Evolutionary conservation across 2,329 filamentous ascomycete genomes (phyloP).

Genomic region (Sporothrix inflata): DNA sequence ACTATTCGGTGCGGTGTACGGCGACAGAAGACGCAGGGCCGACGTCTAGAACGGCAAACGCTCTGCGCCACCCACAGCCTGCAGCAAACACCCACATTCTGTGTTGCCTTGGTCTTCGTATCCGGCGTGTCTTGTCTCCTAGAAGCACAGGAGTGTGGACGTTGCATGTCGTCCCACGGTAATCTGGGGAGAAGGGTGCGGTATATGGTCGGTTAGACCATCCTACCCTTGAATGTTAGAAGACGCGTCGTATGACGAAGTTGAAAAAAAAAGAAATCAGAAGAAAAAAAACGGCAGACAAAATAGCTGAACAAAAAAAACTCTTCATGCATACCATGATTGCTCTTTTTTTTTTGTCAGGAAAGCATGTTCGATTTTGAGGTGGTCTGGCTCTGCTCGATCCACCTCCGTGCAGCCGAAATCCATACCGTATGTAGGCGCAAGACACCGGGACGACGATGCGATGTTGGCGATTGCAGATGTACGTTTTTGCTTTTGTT

Average conservation of each 20-base stretch:
- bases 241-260: neutral
- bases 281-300: neutral
- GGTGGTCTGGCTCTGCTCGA: neutral
- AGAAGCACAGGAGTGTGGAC: neutral
- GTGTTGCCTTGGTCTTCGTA: neutral
- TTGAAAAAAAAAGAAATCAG: too few relatives aligned
- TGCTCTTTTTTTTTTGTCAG: neutral
- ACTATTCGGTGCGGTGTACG: neutral
- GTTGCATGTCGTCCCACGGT: neutral
- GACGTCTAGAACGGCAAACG: neutral
- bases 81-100: neutral
- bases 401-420: neutral
- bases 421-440: neutral
- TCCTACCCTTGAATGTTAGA: neutral
- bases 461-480: neutral
- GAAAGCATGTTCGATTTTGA: neutral
- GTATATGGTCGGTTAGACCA: neutral
- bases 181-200: neutral
- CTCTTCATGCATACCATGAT: too few relatives aligned
- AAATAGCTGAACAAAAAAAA: neutral
- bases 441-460: neutral
- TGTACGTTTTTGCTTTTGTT: neutral
- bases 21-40: neutral
- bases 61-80: neutral
- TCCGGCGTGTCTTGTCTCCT: neutral